Percentiles rank a stretch among this genome's conserved stretches.
Evolutionary conservation across 352 stramenopile genomes (phyloP).

Genomic region (Pythium rishiriense): DNA sequence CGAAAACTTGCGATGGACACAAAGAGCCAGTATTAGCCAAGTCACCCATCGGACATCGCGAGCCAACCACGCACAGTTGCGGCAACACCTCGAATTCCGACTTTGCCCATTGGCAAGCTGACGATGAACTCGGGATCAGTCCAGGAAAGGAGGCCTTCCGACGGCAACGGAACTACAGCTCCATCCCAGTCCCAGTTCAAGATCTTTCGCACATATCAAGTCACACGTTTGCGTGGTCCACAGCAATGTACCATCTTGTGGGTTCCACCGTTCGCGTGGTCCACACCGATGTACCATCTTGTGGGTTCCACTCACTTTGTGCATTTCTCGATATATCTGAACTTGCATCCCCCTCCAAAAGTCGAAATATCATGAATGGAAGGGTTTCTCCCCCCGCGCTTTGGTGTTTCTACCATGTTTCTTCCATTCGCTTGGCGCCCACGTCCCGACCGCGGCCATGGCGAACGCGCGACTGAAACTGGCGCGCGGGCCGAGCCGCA

Average conservation of each 20-base stretch:
- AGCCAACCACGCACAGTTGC: not conserved
- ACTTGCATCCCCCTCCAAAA: too few species aligned
- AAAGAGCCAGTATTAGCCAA: not conserved
- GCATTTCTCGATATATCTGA: not conserved
- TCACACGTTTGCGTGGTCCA: too few species aligned
- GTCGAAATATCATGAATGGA: constrained; percentile 4
- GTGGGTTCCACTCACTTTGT: too few species aligned
- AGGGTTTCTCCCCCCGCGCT: not conserved
- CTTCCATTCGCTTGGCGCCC: constrained; percentile 6
- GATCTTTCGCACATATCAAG: not conserved
- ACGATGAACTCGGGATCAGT: too few species aligned
- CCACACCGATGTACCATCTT: too few species aligned
- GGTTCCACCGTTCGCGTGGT: too few species aligned
- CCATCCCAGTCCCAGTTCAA: too few species aligned
- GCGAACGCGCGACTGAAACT: constrained; percentile 77
- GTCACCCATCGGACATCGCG: not conserved
- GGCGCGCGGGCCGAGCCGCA: constrained; percentile 37
- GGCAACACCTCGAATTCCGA: not conserved
- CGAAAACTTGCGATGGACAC: not conserved
- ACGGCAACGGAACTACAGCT: too few species aligned
- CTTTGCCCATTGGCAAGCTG: not conserved
- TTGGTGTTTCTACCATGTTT: not conserved
- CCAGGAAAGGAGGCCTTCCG: too few species aligned
- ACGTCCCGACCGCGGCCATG: too few species aligned
- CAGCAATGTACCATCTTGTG: too few species aligned